Conservation (phyloP, 139 green algal species). For the Nannochloris sp. region DNA sequence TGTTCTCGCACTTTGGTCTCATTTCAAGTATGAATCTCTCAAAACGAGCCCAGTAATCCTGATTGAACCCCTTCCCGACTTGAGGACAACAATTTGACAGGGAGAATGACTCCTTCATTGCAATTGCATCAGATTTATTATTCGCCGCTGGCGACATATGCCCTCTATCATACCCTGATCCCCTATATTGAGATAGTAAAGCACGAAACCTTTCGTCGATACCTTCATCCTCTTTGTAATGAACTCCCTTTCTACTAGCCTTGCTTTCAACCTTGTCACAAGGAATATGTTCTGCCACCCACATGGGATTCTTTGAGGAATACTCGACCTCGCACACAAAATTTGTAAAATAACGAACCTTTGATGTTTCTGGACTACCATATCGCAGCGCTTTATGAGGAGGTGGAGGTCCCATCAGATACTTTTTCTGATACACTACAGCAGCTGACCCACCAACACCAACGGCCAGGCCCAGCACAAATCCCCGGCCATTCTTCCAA, state of each 20-base stretch:
- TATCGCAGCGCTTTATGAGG: not conserved
- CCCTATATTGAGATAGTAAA: constrained; percentile 61
- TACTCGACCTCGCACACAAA: constrained; percentile 58
- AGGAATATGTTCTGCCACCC: constrained; percentile 59
- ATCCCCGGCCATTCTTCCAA: no score
- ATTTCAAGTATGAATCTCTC: constrained; percentile 74
- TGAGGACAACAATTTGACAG: constrained; percentile 66
- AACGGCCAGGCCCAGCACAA: no score
- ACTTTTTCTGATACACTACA: no score
- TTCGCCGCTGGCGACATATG: constrained; percentile 84
- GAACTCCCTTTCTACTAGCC: constrained; percentile 33
- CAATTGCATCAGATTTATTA: constrained; percentile 62
- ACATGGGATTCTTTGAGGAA: constrained; percentile 62
- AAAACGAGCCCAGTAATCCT: constrained; percentile 93
- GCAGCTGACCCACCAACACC: no score
- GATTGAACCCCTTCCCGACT: constrained; percentile 83
- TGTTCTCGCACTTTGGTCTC: constrained; percentile 35
- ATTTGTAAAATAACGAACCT: constrained; percentile 18
- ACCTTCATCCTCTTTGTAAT: constrained; percentile 58
- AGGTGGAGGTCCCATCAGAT: no score
- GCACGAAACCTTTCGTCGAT: constrained; percentile 60
- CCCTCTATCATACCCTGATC: constrained; percentile 80
- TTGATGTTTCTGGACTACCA: constrained; percentile 19
- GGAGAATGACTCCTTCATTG: constrained; percentile 82
- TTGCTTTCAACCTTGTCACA: constrained; percentile 6